These are phyloP conservation scores for Scheffersomyces spartinae DNA, from an alignment of 805 yeast genomes.

Conservation along the genomic window DNA sequence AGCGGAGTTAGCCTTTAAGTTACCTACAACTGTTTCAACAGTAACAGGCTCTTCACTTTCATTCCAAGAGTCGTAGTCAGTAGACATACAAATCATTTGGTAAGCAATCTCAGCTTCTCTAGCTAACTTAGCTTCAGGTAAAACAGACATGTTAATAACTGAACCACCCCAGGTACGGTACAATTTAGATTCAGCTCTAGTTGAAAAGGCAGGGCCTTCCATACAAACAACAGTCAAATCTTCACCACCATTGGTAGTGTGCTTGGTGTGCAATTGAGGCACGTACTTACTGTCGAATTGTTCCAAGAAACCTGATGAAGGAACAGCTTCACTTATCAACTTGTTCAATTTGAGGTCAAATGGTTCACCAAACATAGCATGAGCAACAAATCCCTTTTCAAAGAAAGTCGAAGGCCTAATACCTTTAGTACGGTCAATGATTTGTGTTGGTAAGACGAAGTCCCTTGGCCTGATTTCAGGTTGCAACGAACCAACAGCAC, in stretches of 20 bases:
- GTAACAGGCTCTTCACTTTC: slow-evolving; percentile 93
- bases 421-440: slow-evolving; percentile 95
- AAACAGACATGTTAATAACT: slow-evolving; percentile 91
- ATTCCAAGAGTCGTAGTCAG: slow-evolving; percentile 99
- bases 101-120: slow-evolving; percentile 94
- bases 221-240: slow-evolving; percentile 86
- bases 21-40: slow-evolving; percentile 92
- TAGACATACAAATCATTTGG: slow-evolving; percentile 98
- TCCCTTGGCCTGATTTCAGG: slow-evolving; percentile 87
- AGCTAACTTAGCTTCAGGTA: slow-evolving; percentile 97
- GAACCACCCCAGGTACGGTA: slow-evolving; percentile 86
- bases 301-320: slow-evolving; percentile 36
- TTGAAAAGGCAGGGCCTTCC: slow-evolving; percentile 98
- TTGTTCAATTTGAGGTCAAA: slow-evolving; percentile 68
- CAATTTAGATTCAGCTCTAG: slow-evolving; percentile 89
- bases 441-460: slow-evolving; percentile 92
- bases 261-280: slow-evolving; percentile 52
- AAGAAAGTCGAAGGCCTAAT: slow-evolving; percentile 83
- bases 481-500: slow-evolving; percentile 93
- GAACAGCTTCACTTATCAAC: slow-evolving; percentile 42
- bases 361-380: slow-evolving; percentile 96
- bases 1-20: slow-evolving; percentile 73
- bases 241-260: slow-evolving; percentile 42
- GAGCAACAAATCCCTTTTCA: slow-evolving; percentile 91
- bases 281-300: slow-evolving; percentile 22